These are phyloP conservation scores for Leptodermis oblonga DNA, from an alignment of 257 asterid genomes.

Conservation along the genomic window DNA sequence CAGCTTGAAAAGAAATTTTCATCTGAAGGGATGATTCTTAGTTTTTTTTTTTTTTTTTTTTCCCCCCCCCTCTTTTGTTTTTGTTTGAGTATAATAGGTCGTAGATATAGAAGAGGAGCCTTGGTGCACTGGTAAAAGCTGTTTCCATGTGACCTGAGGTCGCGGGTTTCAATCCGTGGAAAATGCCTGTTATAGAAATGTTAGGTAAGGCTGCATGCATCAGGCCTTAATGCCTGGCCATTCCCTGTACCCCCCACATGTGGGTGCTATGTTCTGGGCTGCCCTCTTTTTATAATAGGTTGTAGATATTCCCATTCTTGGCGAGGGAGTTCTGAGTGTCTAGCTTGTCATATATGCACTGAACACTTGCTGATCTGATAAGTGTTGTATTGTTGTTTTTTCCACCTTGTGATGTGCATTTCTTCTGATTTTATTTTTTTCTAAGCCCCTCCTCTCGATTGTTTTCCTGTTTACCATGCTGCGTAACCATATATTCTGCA, in stretches of 20 bases:
- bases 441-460: background rate
- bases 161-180: too few relatives aligned
- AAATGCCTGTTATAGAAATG: too few relatives aligned
- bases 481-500: conserved; percentile 37
- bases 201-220: too few relatives aligned
- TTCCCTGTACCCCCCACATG: too few relatives aligned
- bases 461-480: conserved; percentile 3
- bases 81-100: background rate
- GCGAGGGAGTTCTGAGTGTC: too few relatives aligned
- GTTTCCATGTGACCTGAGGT: too few relatives aligned
- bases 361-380: background rate
- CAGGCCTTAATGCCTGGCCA: too few relatives aligned
- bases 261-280: too few relatives aligned
- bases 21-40: background rate
- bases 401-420: background rate
- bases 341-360: background rate
- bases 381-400: background rate
- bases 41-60: too few relatives aligned
- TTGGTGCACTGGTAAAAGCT: too few relatives aligned
- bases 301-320: background rate
- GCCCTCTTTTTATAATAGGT: background rate
- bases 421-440: background rate
- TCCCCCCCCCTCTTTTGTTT: background rate
- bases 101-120: too few relatives aligned
- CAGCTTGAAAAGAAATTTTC: background rate